Conservation (phyloP, 257 asterid genomes). For the Lycium ferocissimum region DNA sequence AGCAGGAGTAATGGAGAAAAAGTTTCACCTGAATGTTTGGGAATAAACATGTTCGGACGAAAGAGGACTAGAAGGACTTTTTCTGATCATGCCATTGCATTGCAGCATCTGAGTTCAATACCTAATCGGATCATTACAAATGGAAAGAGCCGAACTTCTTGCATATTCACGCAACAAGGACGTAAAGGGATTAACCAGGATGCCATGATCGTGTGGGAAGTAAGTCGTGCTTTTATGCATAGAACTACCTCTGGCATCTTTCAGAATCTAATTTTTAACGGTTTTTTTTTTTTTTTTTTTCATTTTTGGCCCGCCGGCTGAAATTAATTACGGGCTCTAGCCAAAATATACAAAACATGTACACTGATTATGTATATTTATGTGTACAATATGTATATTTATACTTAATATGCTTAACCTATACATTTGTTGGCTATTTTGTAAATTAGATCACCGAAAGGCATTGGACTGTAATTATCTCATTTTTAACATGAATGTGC, state of each 20-base stretch:
- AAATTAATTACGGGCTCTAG: too few species aligned
- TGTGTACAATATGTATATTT: too few species aligned
- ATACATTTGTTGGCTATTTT: too few species aligned
- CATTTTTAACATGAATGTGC: not conserved
- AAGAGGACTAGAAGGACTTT: constrained; percentile 64
- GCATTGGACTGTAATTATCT: too few species aligned
- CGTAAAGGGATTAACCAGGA: constrained; percentile 98
- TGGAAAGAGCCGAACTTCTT: constrained; percentile 76
- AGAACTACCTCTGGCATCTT: not conserved
- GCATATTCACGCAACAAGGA: constrained; percentile 97
- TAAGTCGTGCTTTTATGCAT: constrained; percentile 43
- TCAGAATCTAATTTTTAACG: not conserved
- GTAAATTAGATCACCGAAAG: too few species aligned
- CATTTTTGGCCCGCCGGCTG: too few species aligned
- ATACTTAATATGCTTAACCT: too few species aligned
- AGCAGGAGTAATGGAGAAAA: constrained; percentile 77
- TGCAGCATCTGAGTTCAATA: constrained; percentile 74
- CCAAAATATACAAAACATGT: too few species aligned
- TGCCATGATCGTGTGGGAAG: constrained; percentile 99
- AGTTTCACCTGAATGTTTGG: constrained; percentile 67
- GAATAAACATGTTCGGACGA: constrained; percentile 57
- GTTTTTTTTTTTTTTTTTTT: too few species aligned
- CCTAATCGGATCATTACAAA: constrained; percentile 82
- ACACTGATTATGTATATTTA: too few species aligned
- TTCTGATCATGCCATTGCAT: constrained; percentile 62